phyloP scores from a whole-genome alignment of 768 basidiomycete genomes.

The Chalciporus sphaerocephalus region DNA sequence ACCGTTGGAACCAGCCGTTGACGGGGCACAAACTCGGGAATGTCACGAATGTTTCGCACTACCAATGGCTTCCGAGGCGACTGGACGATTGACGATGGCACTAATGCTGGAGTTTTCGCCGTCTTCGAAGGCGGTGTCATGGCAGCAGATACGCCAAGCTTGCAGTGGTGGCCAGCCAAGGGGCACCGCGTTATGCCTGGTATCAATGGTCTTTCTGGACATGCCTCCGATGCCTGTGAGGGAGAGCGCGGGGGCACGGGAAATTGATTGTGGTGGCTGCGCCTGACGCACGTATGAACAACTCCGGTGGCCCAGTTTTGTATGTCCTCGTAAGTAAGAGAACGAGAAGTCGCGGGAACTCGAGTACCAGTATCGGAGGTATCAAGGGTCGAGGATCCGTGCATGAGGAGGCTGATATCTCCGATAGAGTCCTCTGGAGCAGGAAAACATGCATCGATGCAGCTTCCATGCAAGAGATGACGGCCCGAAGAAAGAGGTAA shows the following conservation, averaged over 20 bases:
- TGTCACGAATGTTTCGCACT: conserved; percentile 11
- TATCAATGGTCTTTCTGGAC: conserved; percentile 25
- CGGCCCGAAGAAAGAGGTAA: too few relatives aligned
- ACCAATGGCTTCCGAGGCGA: conserved; percentile 2
- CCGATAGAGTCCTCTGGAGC: conserved; percentile 15
- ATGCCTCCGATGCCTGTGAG: conserved; percentile 25
- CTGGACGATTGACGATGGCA: background rate
- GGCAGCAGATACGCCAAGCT: conserved; percentile 1
- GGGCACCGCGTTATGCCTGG: conserved; percentile 21
- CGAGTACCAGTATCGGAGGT: conserved; percentile 6
- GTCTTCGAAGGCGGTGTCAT: background rate
- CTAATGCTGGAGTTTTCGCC: background rate
- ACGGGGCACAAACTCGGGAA: conserved; percentile 27
- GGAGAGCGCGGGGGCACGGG: conserved; percentile 17
- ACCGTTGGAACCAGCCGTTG: conserved; percentile 6
- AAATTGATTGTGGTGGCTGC: conserved; percentile 12
- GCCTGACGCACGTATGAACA: conserved; percentile 22
- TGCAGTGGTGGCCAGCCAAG: conserved; percentile 24
- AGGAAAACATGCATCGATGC: conserved; percentile 9
- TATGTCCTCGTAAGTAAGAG: conserved; percentile 24
- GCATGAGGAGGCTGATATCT: conserved; percentile 23
- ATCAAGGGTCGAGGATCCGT: conserved; percentile 14
- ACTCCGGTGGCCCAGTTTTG: conserved; percentile 24
- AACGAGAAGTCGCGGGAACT: conserved; percentile 4
- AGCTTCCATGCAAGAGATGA: too few relatives aligned